Evolutionary conservation across 169 alveolate species (phyloP), one percentile per base, ranked within the genome.

Genomic region (Babesia ovis): DNA sequence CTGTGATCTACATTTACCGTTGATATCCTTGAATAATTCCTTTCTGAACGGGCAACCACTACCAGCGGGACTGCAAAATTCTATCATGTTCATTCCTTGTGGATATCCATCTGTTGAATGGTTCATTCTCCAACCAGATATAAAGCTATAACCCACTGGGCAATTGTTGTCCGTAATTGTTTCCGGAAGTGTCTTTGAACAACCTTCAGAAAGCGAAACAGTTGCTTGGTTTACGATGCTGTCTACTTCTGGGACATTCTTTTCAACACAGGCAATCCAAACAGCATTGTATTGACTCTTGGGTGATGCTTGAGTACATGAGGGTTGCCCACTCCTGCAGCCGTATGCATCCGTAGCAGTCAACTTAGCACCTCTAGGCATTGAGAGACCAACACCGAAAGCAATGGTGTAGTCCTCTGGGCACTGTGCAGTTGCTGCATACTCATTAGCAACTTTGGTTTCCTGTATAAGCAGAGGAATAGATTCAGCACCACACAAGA

Each of bases 391-490:
- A 34, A 79, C 70, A 0, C 87, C 87, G 57, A 35, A 69, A 3
- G 84, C 87, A 23, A 79, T 79, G 37, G 71, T 23, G 50, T 54
- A 79, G 14, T 71, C 87, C 4, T 27, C 35, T n/a, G 87, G 87
- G 50, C 87, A 79, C 22, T 64, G 3, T 22, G 83, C 87, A 0
- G 50, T 31, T 14, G 87, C 84, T 4, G 87, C 72, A 1, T 25
- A 56, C 8, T 31, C 45, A 4, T 51, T 22, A 14, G 64, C 31
- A 42, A 39, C 54, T 5, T 74, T 25, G 32, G 80, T 59, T 42
- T 85, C 92, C 58, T 91, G 94, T n/a, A 71, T 80, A 12, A 87
- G 81, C 27, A 82, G 81, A 3, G 90, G 87, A 23, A 85, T 41
- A 31, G 93, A 75, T 34, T 88, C 90, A 42, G 58, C 55, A 4